These are phyloP conservation scores for Talaromyces amestolkiae DNA, from an alignment of 2,329 filamentous ascomycete genomes.

Conservation along the genomic window DNA sequence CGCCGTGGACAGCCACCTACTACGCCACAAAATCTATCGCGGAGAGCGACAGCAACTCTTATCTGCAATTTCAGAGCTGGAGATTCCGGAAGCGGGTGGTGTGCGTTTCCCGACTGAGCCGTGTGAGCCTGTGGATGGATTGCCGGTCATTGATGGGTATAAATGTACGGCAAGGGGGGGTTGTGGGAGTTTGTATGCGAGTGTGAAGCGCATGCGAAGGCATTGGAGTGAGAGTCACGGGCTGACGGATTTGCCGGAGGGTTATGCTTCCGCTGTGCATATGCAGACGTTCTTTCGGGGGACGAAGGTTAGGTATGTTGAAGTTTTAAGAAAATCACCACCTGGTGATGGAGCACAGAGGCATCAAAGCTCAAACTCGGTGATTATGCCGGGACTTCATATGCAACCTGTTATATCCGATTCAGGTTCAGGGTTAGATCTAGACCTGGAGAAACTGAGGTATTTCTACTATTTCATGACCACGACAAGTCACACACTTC, in stretches of 20 bases:
- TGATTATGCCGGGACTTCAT: not conserved
- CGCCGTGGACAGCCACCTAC: conserved; percentile 11
- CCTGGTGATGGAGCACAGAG: not conserved
- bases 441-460: conserved; percentile 6
- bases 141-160: conserved; percentile 8
- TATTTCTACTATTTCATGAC: conserved; percentile 14
- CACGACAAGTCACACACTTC: conserved; percentile 11
- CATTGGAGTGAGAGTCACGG: conserved; percentile 11
- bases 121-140: not conserved
- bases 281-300: conserved; percentile 18
- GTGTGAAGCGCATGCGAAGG: conserved; percentile 10
- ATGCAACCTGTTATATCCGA: not conserved
- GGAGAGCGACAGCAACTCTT: not conserved
- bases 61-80: conserved; percentile 3
- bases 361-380: not conserved
- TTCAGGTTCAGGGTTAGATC: not conserved
- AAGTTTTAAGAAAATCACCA: not conserved
- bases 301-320: conserved; percentile 16
- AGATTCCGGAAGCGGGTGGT: conserved; percentile 7
- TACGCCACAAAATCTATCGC: conserved; percentile 18
- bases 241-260: not conserved
- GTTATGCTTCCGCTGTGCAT: not conserved
- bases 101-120: not conserved
- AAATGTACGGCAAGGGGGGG: not conserved
- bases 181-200: conserved; percentile 13